Conservation (phyloP, 495 filamentous ascomycete species). For the Penicillium roqueforti region DNA sequence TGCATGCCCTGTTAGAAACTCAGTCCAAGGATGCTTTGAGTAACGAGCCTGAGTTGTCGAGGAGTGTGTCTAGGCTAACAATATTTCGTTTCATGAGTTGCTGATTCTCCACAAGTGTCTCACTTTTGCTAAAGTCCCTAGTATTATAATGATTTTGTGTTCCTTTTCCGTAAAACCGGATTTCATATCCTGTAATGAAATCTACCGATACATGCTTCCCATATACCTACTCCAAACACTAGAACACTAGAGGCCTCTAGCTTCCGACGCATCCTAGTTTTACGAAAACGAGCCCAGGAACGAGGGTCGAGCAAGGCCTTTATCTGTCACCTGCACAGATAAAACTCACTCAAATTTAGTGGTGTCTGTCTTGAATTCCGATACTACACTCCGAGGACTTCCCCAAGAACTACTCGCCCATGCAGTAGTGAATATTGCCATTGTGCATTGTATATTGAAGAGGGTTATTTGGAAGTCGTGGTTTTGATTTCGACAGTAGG, state of each 20-base stretch:
- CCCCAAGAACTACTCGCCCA: neutral
- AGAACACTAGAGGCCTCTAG: neutral
- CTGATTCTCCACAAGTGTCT: neutral
- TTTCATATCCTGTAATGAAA: neutral
- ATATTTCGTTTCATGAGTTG: neutral
- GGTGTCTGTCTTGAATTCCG: neutral
- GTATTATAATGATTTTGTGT: neutral
- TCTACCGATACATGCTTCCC: neutral
- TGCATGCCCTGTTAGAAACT: no score
- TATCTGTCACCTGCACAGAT: neutral
- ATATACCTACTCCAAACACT: no score
- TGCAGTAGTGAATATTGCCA: neutral
- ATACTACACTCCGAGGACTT: neutral
- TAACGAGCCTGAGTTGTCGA: neutral
- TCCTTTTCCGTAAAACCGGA: neutral
- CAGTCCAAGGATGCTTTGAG: no score
- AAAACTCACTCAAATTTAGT: neutral
- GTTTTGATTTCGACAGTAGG: neutral
- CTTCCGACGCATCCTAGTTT: neutral
- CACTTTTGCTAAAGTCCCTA: neutral
- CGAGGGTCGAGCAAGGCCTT: neutral
- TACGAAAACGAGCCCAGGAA: neutral
- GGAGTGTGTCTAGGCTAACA: neutral
- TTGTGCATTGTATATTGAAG: neutral
- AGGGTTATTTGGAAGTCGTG: neutral